phyloP scores from a whole-genome alignment of 2,329 filamentous ascomycete species.

The Neonectria coccinea region DNA sequence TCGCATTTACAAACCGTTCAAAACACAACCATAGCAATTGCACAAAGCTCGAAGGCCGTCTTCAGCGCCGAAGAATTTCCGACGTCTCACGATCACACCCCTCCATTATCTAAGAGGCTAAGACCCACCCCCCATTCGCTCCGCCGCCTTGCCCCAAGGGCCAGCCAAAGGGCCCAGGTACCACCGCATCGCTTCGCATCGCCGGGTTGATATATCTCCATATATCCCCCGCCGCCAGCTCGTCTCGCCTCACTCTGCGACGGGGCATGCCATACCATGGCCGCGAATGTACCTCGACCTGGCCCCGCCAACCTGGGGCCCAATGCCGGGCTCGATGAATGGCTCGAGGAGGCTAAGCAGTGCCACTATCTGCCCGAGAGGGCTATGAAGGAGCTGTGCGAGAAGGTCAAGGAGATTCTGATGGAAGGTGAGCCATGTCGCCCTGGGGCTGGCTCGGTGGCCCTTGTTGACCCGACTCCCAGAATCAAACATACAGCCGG shows the following conservation, averaged over 20 bases:
- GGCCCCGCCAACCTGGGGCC: slow-evolving; percentile 87
- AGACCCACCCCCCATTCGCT: slow-evolving; percentile 46
- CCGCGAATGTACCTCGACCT: slow-evolving; percentile 78
- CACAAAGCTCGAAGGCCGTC: not conserved
- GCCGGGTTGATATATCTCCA: slow-evolving; percentile 40
- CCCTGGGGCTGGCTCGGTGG: slow-evolving; percentile 7
- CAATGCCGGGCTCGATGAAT: slow-evolving; percentile 91
- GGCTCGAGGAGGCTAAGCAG: slow-evolving; percentile 95
- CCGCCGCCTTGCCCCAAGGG: slow-evolving; percentile 31
- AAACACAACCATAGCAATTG: not conserved
- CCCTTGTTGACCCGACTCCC: slow-evolving; percentile 33
- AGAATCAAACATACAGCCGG: slow-evolving; percentile 99
- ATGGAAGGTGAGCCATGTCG: slow-evolving; percentile 81
- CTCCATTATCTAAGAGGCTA: slow-evolving; percentile 45
- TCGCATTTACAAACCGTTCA: not conserved
- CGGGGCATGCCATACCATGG: slow-evolving; percentile 51
- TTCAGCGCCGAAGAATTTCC: slow-evolving; percentile 45
- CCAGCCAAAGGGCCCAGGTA: slow-evolving; percentile 34
- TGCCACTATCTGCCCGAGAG: slow-evolving; percentile 96
- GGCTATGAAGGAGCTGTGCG: slow-evolving; percentile 98
- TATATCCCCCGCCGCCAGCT: slow-evolving; percentile 33
- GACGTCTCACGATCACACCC: slow-evolving; percentile 47
- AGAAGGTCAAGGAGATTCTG: slow-evolving; percentile 97
- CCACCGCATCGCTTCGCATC: slow-evolving; percentile 43
- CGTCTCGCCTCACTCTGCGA: slow-evolving; percentile 35